Base-by-base conservation (phyloP, 805 yeast genomes). In the Yamadazyma akitaensis region DNA sequence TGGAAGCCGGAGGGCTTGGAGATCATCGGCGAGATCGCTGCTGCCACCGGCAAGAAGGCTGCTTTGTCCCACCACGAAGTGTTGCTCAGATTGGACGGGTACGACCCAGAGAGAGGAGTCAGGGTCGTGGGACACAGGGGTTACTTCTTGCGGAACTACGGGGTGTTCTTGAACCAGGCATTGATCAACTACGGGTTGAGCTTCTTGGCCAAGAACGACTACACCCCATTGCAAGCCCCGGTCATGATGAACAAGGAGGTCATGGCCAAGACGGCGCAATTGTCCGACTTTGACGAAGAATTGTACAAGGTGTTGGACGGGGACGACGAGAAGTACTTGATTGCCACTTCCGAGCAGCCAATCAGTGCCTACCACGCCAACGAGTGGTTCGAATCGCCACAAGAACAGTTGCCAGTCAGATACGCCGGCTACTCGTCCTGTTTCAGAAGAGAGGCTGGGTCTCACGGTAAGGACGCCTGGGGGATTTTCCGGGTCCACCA, bases 391-490 rank as follows among this genome's bases (percentile, higher is more conserved):
- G 98, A 94, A 74, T 84, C 87, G 59, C 99, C 99, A 49, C 83
- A 84, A 51, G 97, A 91, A 72, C 99, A 94, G 76, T 80, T 94
- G 58, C 99, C 99, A 51, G 80, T 89, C 54, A 87, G 95, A 72
- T 94, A 94, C 63, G 99, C 97, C 41, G 99, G 99, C 61, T 94
- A 86, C 77, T 90, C 97, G 32, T 87, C 97, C 40, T 94, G 99
- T 82, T 94, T 94, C 84, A 85, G 99, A 73, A 88, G 99, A 76
- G 99, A 94, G 76, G 99, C 99, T 49, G 99, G 99, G 57, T 85
- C 97, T 55, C 98, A 92, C 63, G 99, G 99, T 69, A 92, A 92
- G 70, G 99, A 94, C 64, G 99, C 99, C 42, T 94, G 99, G 99
- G 99, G 99, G 73, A 90, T 94, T 56, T 94, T 94, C 84, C 86